A percentile compares a stretch with the other conserved stretches of the same genome.
These are phyloP conservation scores for Tricholoma sp. DNA, from an alignment of 768 basidiomycete species.

Conservation along the genomic window DNA sequence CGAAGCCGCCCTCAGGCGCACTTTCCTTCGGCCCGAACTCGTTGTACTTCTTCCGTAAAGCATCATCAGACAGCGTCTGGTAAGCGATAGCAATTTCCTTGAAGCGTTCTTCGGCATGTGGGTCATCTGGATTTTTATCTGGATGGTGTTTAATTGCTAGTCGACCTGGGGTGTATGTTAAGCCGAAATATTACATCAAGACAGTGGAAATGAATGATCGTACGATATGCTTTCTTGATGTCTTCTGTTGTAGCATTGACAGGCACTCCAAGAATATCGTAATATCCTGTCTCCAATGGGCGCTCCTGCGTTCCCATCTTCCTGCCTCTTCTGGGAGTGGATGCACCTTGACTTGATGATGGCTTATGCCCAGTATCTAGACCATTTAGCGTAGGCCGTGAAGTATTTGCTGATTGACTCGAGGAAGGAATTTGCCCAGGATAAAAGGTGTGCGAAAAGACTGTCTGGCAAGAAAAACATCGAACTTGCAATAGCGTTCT, in stretches of 20 bases:
- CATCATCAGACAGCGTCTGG: conserved; percentile 77
- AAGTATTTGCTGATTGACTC: conserved; percentile 4
- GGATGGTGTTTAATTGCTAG: conserved; percentile 90
- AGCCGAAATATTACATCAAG: conserved; percentile 1
- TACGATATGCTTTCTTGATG: conserved; percentile 89
- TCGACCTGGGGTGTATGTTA: conserved; percentile 41
- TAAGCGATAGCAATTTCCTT: conserved; percentile 89
- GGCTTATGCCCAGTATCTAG: conserved; percentile 16
- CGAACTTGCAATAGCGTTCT: conserved; percentile 59
- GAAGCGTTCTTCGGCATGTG: conserved; percentile 81
- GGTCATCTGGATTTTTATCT: conserved; percentile 89
- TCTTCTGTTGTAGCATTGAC: conserved; percentile 77
- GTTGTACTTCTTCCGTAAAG: conserved; percentile 80
- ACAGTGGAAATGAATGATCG: conserved; percentile 17
- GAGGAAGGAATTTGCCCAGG: conserved; percentile 48
- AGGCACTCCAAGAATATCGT: conserved; percentile 76
- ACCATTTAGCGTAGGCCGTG: conserved; percentile 1
- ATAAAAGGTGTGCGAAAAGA: conserved; percentile 65
- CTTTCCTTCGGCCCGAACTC: conserved; percentile 86
- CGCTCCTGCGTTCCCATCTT: conserved; percentile 88
- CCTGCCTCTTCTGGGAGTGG: conserved; percentile 44
- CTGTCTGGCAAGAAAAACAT: conserved; percentile 62
- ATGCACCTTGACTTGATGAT: conserved; percentile 18
- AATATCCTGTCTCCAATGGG: conserved; percentile 88
- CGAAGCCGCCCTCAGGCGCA: conserved; percentile 77